These are phyloP conservation scores for Auriscalpium orientale DNA, from an alignment of 768 basidiomycete genomes.

Conservation along the genomic window DNA sequence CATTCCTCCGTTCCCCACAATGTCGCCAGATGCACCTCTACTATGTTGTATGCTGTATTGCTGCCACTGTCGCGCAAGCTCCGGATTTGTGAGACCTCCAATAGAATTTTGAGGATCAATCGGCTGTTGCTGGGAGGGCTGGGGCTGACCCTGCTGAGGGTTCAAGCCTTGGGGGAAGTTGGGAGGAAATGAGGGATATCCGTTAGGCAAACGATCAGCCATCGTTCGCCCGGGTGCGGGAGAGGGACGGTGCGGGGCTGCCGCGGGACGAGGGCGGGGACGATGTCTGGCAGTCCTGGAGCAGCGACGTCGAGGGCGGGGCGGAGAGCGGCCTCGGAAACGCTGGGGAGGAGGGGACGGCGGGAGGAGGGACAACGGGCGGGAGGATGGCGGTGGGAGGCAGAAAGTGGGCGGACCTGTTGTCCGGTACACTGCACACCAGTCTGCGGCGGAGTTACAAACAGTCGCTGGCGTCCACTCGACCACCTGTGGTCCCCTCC, in stretches of 20 bases:
- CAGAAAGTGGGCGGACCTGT: slow-evolving; percentile 14
- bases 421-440: slow-evolving; percentile 13
- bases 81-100: slow-evolving; percentile 10
- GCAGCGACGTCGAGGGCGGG: neutral
- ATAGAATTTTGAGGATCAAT: slow-evolving; percentile 9
- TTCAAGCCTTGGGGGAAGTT: slow-evolving; percentile 9
- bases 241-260: slow-evolving; percentile 4
- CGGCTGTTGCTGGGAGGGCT: slow-evolving; percentile 5
- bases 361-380: slow-evolving; percentile 9
- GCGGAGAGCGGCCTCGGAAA: neutral
- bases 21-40: neutral
- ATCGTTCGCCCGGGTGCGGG: slow-evolving; percentile 9
- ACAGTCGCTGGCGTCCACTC: neutral
- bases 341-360: slow-evolving; percentile 7
- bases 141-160: slow-evolving; percentile 12
- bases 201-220: slow-evolving; percentile 15
- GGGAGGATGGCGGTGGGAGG: slow-evolving; percentile 19
- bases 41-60: slow-evolving; percentile 4
- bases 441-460: slow-evolving; percentile 14
- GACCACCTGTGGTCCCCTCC: too few relatives aligned
- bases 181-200: slow-evolving; percentile 7
- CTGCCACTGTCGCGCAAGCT: slow-evolving; percentile 7
- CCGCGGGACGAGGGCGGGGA: neutral
- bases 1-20: neutral
- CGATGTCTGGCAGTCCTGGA: neutral